These are phyloP conservation scores for Macrotyloma uniflorum DNA, from an alignment of 306 rosid genomes.

Conservation along the genomic window DNA sequence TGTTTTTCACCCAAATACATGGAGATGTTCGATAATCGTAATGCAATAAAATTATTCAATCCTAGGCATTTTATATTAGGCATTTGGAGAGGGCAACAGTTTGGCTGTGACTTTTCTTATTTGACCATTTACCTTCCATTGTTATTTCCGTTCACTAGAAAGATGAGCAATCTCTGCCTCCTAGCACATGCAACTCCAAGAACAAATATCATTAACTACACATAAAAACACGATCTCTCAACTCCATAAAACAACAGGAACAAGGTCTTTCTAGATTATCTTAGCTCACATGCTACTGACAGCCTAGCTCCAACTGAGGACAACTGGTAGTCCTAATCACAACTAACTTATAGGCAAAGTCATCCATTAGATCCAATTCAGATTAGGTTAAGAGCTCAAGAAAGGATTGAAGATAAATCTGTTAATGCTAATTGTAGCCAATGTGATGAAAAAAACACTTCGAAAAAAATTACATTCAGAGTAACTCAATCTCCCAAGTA, in stretches of 20 bases:
- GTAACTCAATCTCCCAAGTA: neutral
- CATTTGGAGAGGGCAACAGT: neutral
- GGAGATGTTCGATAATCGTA: neutral
- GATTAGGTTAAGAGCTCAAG: neutral
- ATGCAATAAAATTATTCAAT: conserved; percentile 2
- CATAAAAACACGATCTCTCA: neutral
- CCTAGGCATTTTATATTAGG: neutral
- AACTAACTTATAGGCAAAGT: too few species aligned
- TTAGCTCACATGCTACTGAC: neutral
- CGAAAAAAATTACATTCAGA: neutral
- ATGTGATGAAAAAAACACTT: neutral
- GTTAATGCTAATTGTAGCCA: neutral
- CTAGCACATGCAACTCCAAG: neutral
- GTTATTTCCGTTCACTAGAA: neutral
- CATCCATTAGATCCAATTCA: neutral
- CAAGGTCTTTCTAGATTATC: neutral
- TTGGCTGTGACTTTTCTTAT: neutral
- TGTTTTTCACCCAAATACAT: neutral
- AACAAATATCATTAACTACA: neutral
- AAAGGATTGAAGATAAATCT: neutral
- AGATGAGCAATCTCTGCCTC: neutral
- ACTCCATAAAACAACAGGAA: neutral
- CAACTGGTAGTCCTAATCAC: neutral
- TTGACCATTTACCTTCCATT: neutral
- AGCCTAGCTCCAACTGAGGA: neutral